Evolutionary conservation across 208 protist genomes (phyloP), one percentile per base, ranked within the genome.

Genomic region (Herpetomonas samuelpessoai): DNA sequence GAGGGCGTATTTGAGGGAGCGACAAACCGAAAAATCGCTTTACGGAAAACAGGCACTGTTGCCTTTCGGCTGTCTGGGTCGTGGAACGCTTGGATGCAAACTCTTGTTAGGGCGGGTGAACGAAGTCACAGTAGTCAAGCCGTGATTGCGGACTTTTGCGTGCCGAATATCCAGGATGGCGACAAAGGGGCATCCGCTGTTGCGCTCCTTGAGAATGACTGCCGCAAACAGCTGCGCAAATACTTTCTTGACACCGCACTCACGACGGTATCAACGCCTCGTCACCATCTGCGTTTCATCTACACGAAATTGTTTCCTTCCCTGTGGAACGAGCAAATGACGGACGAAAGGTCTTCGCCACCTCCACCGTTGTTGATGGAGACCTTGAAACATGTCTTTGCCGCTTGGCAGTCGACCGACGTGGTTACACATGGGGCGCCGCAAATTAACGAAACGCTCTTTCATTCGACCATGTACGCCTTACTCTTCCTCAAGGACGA

Each of bases 381-480:
- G 28, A 24, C 65, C 46, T 70, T 77, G 22, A 46, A 57, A 1
- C 52, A 48, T n/a, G 51, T 77, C n/a, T 71, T 82, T 3, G 14
- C 57, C n/a, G 52, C 59, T 39, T 89, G 82, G 79, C 58, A 62
- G 22, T 57, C 63, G 55, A 70, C 62, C 38, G 51, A 66, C 21
- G 65, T 83, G 55, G 72, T 76, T n/a, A 65, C 63, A 35, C 64
- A 67, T 1, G 78, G 68, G 9, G 61, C 70, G 25, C 41, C 81
- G 44, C 28, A 54, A 16, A 28, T 69, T 7, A 85, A 89, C 58
- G 58, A 57, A 0, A 74, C 62, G 14, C 31, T 85, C n/a, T 52
- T 83, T 30, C 73, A 86, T 66, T 54, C 71, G 2, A 51, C 83
- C 51, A 77, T 89, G 66, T 89, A 89, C 57, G 58, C 68, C 2